Evolutionary conservation across 371 early-diverging fungal species (phyloP), one percentile per base, ranked within the genome.

Genomic region (Scutellospora calospora): DNA sequence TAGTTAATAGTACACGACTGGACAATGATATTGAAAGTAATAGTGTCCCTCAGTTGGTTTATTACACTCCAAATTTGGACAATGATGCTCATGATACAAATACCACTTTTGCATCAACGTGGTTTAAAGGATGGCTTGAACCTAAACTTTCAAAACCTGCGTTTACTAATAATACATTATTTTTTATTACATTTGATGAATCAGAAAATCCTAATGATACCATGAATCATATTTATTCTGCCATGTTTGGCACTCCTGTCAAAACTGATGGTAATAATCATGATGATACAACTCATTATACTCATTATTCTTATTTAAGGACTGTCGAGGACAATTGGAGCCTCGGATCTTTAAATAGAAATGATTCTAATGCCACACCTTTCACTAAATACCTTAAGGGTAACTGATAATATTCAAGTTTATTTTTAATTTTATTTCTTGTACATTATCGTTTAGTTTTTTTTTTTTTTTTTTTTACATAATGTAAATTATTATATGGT

Each of bases 291-390:
- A 9, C 89, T 8, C 75, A 76, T 25, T 94, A 93, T 83, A 86
- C 84, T 49, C 94, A 94, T 73, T 94, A 92, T 82, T 89, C 89
- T 12, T 76, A 87, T 20, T 79, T 94, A 16, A 85, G 87, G 25
- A 92, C 92, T 45, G 83, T 92, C 22, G 91, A 92, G 82, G 82
- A 87, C 38, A 90, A 90, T 84, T 93, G 90, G 90, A 90, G 85
- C 25, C 86, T 93, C 9, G 91, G 90, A 27, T 87, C 45, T 11
- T 9, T 45, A 12, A 9, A 9, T 45, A 8, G 45, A 9, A 45
- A 45, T 12, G 45, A 45, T 45, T 45, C 45, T 12, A 11, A 8
- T 1, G 45, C 45, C 11, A 45, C 9, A 8, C 9, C 45, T 12
- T 45, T 45, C 12, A 11, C 45, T 1, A 11, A 11, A 45, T 49